These are phyloP conservation scores for Rutstroemia sydowiana DNA, from an alignment of 2,329 filamentous ascomycete species.

Conservation along the genomic window DNA sequence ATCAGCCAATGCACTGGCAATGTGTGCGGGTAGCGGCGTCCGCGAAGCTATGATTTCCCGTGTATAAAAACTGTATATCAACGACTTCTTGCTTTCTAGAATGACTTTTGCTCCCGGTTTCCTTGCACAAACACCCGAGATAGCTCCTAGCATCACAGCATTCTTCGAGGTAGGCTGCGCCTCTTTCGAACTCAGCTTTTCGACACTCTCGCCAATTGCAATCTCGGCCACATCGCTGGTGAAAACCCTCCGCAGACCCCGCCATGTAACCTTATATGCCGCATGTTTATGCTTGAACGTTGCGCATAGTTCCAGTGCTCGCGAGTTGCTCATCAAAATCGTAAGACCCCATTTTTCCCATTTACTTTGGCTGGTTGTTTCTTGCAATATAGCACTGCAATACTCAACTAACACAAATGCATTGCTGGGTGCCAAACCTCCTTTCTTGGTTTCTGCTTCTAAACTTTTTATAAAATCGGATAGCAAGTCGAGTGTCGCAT, in stretches of 20 bases:
- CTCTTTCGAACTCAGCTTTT: conserved; percentile 61
- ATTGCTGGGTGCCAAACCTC: conserved; percentile 67
- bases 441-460: conserved; percentile 66
- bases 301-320: conserved; percentile 71
- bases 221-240: conserved; percentile 38
- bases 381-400: conserved; percentile 73
- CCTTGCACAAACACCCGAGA: conserved; percentile 79
- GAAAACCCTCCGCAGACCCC: conserved; percentile 70
- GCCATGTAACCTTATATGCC: conserved; percentile 68
- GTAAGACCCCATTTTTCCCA: conserved; percentile 61
- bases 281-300: conserved; percentile 61
- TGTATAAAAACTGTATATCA: conserved; percentile 75
- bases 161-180: conserved; percentile 59
- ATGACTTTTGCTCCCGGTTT: conserved; percentile 54
- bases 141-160: conserved; percentile 71
- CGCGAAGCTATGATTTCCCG: conserved; percentile 81
- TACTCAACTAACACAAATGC: conserved; percentile 89
- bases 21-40: conserved; percentile 59
- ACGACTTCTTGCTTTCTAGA: conserved; percentile 58
- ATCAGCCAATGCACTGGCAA: conserved; percentile 66
- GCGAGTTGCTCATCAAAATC: conserved; percentile 61
- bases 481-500: conserved; percentile 49
- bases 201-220: conserved; percentile 46
- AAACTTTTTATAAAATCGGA: conserved; percentile 59
- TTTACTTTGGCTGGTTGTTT: conserved; percentile 51